Percentiles rank a stretch among this genome's conserved stretches.
Evolutionary conservation across 805 yeast species (phyloP).

Genomic region (Blastobotrys peoriensis): DNA sequence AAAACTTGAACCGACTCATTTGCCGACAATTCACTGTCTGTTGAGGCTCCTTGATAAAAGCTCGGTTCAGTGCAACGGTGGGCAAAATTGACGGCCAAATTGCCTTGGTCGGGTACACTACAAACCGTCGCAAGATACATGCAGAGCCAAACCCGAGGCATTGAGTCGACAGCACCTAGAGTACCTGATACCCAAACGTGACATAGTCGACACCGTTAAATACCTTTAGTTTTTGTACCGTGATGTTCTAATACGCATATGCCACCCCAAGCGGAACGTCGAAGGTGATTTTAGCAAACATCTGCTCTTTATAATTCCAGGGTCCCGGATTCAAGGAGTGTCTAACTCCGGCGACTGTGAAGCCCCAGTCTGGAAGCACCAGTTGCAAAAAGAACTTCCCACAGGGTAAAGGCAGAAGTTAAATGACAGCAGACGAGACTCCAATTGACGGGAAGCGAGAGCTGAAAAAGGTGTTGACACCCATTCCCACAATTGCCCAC

Average conservation of each 20-base stretch:
- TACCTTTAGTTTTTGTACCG: constrained; percentile 28
- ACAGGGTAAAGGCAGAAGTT: constrained; percentile 44
- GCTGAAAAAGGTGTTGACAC: constrained; percentile 51
- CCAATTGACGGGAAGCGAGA: constrained; percentile 49
- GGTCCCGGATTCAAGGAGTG: constrained; percentile 54
- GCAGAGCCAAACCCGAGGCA: constrained; percentile 62
- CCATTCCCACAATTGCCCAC: constrained; percentile 49
- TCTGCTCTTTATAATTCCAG: constrained; percentile 58
- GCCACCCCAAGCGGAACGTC: constrained; percentile 12
- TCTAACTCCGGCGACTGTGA: constrained; percentile 36
- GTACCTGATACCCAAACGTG: constrained; percentile 37
- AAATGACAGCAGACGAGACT: constrained; percentile 40
- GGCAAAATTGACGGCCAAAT: constrained; percentile 63
- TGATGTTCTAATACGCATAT: constrained; percentile 19
- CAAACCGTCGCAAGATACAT: constrained; percentile 51
- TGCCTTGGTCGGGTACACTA: constrained; percentile 55
- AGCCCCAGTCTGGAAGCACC: constrained; percentile 42
- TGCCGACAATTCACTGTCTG: constrained; percentile 47
- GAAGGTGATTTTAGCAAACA: constrained; percentile 43
- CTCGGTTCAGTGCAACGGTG: constrained; percentile 49
- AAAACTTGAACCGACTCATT: constrained; percentile 45
- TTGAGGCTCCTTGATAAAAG: constrained; percentile 33
- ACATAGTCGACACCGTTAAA: constrained; percentile 30
- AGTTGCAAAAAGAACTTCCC: constrained; percentile 44
- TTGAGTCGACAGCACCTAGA: constrained; percentile 52